These are phyloP conservation scores for Epichloe elymi DNA, from an alignment of 2,329 filamentous ascomycete genomes.

Conservation along the genomic window DNA sequence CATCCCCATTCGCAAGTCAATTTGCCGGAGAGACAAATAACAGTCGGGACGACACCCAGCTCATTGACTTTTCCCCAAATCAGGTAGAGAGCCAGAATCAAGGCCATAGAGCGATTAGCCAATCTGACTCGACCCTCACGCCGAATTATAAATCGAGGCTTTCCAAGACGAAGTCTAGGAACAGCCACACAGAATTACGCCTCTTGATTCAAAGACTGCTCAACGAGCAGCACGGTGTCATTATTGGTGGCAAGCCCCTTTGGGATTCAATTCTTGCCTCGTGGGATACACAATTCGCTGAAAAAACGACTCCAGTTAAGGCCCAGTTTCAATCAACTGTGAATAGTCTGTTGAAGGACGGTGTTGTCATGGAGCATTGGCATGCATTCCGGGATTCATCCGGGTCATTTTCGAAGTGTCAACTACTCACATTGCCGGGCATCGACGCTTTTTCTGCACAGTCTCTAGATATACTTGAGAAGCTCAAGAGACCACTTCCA, in stretches of 20 bases:
- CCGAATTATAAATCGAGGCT: neutral
- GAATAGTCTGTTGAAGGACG: constrained; percentile 24
- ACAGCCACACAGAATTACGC: neutral
- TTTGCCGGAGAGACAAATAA: neutral
- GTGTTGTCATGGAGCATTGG: constrained; percentile 25
- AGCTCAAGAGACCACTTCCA: constrained; percentile 30
- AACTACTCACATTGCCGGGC: constrained; percentile 29
- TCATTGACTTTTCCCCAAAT: neutral
- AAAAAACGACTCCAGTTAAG: constrained; percentile 26
- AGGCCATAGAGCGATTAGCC: neutral
- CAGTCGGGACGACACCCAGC: neutral
- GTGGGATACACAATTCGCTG: constrained; percentile 29
- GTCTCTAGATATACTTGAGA: constrained; percentile 30
- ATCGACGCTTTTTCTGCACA: constrained; percentile 29
- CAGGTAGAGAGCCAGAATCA: neutral
- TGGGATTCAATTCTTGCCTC: constrained; percentile 33
- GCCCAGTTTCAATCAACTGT: constrained; percentile 26
- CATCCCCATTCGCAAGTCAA: neutral
- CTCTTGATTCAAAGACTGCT: constrained; percentile 17
- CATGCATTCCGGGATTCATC: constrained; percentile 29
- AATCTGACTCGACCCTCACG: neutral
- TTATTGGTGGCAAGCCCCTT: constrained; percentile 36
- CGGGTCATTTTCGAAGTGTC: constrained; percentile 30
- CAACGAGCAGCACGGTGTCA: constrained; percentile 27
- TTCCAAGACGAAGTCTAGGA: neutral